Evolutionary conservation across 78 protist species (phyloP), one percentile per base, ranked within the genome.

Genomic region (Guillardia theta): DNA sequence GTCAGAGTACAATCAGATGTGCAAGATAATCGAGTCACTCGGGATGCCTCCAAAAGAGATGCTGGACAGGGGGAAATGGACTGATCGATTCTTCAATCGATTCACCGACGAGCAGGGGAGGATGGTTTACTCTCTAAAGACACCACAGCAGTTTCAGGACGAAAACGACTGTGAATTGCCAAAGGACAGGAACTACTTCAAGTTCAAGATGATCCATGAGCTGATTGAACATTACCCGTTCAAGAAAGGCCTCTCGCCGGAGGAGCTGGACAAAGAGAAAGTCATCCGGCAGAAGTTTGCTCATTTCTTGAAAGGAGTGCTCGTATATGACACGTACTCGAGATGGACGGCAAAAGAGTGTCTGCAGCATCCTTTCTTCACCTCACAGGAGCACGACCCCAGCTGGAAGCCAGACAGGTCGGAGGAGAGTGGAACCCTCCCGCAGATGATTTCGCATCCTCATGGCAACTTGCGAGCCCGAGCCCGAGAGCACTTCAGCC

Each of bases 1-100:
- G 39, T 78, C 95, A 33, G 98, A 97, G n/a, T 97, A 95, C 95
- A 96, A 98, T n/a, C 98, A 97, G 83, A 12, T 70, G 83, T 33
- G 83, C 83, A 70, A 70, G 41, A 70, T 70, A 1, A 43, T 70
- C 27, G 83, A 70, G 83, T 70, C 83, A 24, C 83, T 70, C 41
- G 83, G 83, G n/a, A 24, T 70, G 83, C 83, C 83, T 12, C 83
- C 83, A 15, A 12, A 24, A 4, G 83, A 58, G 6, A 58, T 58
- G 70, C 70, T 58, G 39, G 70, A 58, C 6, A 58, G 27, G 70
- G 70, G 39, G 6, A 58, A 30, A 30, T 58, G 70, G 70, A 58
- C 70, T 3, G 39, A 58, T 30, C 21, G 27, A 30, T 58, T 58
- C 70, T 58, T 58, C 70, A 58, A 58, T 30, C 70, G 70, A 6